Base-by-base conservation (phyloP, 805 yeast genomes). In the Ogataea ramenticola region DNA sequence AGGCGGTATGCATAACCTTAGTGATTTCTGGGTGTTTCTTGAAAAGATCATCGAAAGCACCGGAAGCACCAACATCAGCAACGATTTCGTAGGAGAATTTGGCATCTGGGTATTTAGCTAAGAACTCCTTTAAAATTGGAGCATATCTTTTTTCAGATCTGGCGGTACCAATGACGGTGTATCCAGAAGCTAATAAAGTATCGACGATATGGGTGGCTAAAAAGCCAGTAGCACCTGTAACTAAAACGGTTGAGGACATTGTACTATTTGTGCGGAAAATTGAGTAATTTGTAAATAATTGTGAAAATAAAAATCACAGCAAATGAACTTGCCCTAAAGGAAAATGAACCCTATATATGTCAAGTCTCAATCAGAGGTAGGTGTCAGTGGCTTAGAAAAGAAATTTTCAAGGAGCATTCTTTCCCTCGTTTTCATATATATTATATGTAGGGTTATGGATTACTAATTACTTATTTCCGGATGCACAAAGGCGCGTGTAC, bases 1-100 rank as follows among this genome's bases (percentile, higher is more conserved):
- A 69, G 14, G 79, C 76, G 1, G 77, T 68, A 56, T 76, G 82
- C 15, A 76, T 48, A 9, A 77, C 71, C 45, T 52, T 58, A 8
- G 61, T 61, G 41, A 74, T 62, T 33, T 72, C 72, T 2, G 66
- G 61, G 36, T 74, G 66, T n/a, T 55, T 58, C 36, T 60, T 48
- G 37, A 78, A 57, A 0, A 68, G 71, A 10, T 61, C 58, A 49
- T 74, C 79, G 48, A 77, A 77, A 2, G 80, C 78, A 14, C 66
- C 68, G 4, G 47, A 51, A 6, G 45, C 58, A 4, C 57, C 56
- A 43, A 66, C 56, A 44, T 65, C 68, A 6, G 46, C 36, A 21
- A 67, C 70, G 34, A 67, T 52, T 36, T 52, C 68, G 45, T 54
- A 55, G 12, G 49, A 48, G 42, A 52, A 61, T 34, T 56, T 50